Evolutionary conservation across 257 asterid species (phyloP).

Genomic region (Catharanthus roseus): DNA sequence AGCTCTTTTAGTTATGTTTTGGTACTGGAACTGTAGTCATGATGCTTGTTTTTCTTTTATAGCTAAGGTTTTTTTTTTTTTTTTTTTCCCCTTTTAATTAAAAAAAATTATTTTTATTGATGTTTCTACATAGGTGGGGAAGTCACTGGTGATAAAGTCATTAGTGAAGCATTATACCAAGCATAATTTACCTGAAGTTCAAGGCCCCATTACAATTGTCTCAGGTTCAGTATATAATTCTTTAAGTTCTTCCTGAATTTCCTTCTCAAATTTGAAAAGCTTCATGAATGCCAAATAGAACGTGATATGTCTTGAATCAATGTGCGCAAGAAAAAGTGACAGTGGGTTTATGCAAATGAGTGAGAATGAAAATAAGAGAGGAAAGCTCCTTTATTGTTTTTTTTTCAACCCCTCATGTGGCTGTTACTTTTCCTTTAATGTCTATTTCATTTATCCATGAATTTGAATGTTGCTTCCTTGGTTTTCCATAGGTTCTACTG

Average conservation of each 20-base stretch:
- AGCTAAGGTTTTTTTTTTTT: conserved; percentile 16
- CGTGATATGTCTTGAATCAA: too few species aligned
- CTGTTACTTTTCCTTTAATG: background rate
- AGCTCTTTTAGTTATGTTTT: background rate
- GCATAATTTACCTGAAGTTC: conserved; percentile 91
- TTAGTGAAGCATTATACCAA: conserved; percentile 84
- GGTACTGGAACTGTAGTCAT: background rate
- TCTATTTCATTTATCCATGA: background rate
- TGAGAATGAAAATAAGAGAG: background rate
- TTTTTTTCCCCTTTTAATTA: too few species aligned
- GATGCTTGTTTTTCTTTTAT: conserved; percentile 10
- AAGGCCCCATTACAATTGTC: conserved; percentile 86
- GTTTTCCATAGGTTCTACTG: background rate
- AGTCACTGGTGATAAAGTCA: conserved; percentile 81
- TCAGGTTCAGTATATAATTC: conserved; percentile 54
- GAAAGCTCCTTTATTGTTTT: background rate
- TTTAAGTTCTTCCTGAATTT: background rate
- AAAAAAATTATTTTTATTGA: too few species aligned
- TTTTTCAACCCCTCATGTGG: background rate
- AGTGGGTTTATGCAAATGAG: background rate
- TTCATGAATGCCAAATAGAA: background rate
- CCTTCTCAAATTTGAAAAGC: background rate
- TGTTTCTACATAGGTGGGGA: conserved; percentile 60
- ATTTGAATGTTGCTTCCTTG: background rate
- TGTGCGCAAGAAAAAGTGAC: background rate